These are phyloP conservation scores for Phyllostachys edulis DNA, from an alignment of 176 grass and related monocot species.

Conservation along the genomic window DNA sequence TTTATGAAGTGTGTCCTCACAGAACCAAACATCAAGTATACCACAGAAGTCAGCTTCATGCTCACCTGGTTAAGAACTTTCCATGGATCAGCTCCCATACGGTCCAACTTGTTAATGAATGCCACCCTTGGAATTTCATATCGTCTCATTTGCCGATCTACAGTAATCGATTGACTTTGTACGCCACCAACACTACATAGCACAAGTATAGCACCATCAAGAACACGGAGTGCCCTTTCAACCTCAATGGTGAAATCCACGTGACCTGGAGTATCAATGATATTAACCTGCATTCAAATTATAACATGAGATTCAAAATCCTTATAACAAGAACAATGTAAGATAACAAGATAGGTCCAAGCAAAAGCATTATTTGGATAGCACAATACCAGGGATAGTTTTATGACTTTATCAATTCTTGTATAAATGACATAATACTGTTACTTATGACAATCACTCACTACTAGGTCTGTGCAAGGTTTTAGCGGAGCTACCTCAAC, in stretches of 20 bases:
- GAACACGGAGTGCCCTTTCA: conserved; percentile 93
- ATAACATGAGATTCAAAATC: conserved; percentile 8
- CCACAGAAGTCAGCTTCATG: conserved; percentile 5
- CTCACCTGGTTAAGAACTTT: conserved; percentile 92
- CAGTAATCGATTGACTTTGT: conserved; percentile 97
- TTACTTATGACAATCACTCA: background rate
- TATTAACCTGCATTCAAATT: conserved; percentile 79
- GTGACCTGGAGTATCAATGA: conserved; percentile 97
- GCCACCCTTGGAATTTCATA: conserved; percentile 94
- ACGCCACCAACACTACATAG: conserved; percentile 98
- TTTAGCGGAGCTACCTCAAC: background rate
- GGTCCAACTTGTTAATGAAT: conserved; percentile 95
- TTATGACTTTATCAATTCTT: background rate
- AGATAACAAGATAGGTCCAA: conserved; percentile 12
- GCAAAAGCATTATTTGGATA: conserved; percentile 14
- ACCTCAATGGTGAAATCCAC: conserved; percentile 99
- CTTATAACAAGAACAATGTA: conserved; percentile 14
- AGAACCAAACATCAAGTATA: background rate
- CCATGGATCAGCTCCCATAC: conserved; percentile 99
- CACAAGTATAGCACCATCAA: conserved; percentile 98
- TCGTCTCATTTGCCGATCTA: conserved; percentile 98
- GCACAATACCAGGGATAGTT: background rate
- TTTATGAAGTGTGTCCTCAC: background rate
- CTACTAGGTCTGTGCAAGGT: background rate
- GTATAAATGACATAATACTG: background rate